Conservation (phyloP, 1,284 basidiomycete genomes). For the Cutaneotrichosporon cutaneum region DNA sequence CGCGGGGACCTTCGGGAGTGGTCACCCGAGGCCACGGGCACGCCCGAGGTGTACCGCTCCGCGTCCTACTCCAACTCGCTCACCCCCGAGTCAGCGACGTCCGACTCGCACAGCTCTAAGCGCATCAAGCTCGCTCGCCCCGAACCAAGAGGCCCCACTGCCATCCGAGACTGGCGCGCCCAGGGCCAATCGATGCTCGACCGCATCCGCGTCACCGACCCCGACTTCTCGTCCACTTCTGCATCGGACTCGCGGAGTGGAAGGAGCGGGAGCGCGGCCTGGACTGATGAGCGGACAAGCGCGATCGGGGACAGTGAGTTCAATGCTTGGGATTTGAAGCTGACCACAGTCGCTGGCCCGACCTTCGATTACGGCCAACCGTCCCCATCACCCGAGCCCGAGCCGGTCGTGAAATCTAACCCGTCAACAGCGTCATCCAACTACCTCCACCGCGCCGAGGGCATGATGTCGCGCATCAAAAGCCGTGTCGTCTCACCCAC, state of each 20-base stretch:
- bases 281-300: constrained; percentile 4
- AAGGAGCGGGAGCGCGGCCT: constrained; percentile 6
- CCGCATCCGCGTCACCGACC: constrained; percentile 40
- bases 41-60: constrained; percentile 8
- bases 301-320: constrained; percentile 16
- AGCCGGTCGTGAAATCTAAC: constrained; percentile 35
- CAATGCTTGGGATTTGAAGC: background rate
- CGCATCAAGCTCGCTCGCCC: constrained; percentile 36
- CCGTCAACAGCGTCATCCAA: constrained; percentile 53
- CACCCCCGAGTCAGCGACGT: constrained; percentile 20
- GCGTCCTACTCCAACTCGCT: constrained; percentile 8
- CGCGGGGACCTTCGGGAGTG: constrained; percentile 28
- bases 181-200: constrained; percentile 47
- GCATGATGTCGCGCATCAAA: constrained; percentile 78
- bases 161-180: constrained; percentile 39
- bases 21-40: constrained; percentile 20
- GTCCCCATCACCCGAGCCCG: constrained; percentile 8
- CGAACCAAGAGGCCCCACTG: constrained; percentile 9
- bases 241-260: constrained; percentile 1
- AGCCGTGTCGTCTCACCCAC: constrained; percentile 47
- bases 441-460: constrained; percentile 70
- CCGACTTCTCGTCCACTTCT: constrained; percentile 25
- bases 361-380: constrained; percentile 29
- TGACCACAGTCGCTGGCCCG: constrained; percentile 24
- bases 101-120: constrained; percentile 39